A percentile compares a stretch with the other conserved stretches of the same genome.
These are phyloP conservation scores for Penicillium sp. DNA, from an alignment of 2,329 filamentous ascomycete genomes.

Conservation along the genomic window DNA sequence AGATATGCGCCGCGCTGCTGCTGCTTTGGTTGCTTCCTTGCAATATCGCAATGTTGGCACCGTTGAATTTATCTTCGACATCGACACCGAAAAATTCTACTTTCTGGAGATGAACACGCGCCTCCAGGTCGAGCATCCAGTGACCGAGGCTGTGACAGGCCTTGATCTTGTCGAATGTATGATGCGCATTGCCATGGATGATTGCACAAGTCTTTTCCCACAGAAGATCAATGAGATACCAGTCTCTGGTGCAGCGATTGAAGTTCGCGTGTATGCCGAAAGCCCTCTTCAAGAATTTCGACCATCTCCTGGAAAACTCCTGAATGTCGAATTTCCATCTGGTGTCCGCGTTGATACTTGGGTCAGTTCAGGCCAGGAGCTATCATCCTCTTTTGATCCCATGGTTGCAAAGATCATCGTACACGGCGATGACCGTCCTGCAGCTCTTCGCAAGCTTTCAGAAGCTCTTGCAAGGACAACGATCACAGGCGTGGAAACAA, in stretches of 20 bases:
- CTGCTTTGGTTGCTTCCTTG: not conserved
- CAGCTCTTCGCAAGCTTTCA: not conserved
- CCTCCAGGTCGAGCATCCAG: conserved; percentile 51
- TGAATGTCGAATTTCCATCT: not conserved
- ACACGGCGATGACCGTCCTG: not conserved
- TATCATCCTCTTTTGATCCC: not conserved
- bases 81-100: conserved; percentile 33
- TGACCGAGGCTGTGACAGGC: conserved; percentile 40
- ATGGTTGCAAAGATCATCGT: conserved; percentile 4
- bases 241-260: not conserved
- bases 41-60: not conserved
- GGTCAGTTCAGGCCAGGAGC: not conserved
- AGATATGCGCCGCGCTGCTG: conserved; percentile 30
- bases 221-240: not conserved
- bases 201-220: not conserved
- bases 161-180: conserved; percentile 38
- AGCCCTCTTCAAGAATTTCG: not conserved
- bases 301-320: not conserved
- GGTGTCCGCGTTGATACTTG: conserved; percentile 1
- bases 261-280: conserved; percentile 7
- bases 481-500: not conserved
- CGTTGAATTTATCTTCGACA: not conserved
- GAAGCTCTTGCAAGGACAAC: not conserved
- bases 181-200: conserved; percentile 2
- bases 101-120: conserved; percentile 53